phyloP scores from a whole-genome alignment of 1,284 basidiomycete species.

The Chalciporus piperatoides region DNA sequence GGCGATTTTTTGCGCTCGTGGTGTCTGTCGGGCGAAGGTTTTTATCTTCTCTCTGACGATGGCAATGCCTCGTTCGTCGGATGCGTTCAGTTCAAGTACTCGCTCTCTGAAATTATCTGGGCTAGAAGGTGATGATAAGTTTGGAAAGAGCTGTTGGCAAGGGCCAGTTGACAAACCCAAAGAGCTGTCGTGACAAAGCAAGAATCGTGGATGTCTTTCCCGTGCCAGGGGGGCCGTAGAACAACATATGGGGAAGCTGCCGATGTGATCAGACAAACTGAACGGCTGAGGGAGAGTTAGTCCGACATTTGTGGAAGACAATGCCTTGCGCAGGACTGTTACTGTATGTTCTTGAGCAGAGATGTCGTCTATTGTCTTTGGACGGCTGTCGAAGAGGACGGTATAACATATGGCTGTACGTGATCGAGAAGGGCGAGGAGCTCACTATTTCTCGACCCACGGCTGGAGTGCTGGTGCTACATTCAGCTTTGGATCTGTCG shows the following conservation, averaged over 20 bases:
- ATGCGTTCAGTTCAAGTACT: constrained; percentile 98
- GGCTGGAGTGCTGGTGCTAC: constrained; percentile 74
- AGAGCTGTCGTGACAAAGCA: constrained; percentile 90
- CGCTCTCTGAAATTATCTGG: constrained; percentile 93
- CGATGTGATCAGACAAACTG: constrained; percentile 10
- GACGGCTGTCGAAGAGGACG: constrained; percentile 58
- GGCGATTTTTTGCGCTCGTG: constrained; percentile 68
- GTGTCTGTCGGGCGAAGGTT: constrained; percentile 94
- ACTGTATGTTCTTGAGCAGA: constrained; percentile 97
- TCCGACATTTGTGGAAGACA: constrained; percentile 87
- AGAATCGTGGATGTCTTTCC: constrained; percentile 99
- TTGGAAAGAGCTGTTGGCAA: not conserved
- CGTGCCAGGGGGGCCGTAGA: constrained; percentile 98
- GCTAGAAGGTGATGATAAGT: constrained; percentile 40
- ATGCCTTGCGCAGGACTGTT: constrained; percentile 85
- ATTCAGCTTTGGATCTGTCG: constrained; percentile 39
- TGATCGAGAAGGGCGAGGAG: constrained; percentile 4
- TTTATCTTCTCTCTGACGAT: constrained; percentile 99
- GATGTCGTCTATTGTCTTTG: constrained; percentile 97
- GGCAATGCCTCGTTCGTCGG: constrained; percentile 95
- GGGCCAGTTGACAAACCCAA: constrained; percentile 62
- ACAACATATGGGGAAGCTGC: constrained; percentile 98
- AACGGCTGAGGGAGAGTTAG: not conserved
- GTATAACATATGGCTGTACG: constrained; percentile 7
- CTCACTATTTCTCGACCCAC: constrained; percentile 98